Conservation (phyloP, 257 asterid species). For the Nicotiana paniculata region DNA sequence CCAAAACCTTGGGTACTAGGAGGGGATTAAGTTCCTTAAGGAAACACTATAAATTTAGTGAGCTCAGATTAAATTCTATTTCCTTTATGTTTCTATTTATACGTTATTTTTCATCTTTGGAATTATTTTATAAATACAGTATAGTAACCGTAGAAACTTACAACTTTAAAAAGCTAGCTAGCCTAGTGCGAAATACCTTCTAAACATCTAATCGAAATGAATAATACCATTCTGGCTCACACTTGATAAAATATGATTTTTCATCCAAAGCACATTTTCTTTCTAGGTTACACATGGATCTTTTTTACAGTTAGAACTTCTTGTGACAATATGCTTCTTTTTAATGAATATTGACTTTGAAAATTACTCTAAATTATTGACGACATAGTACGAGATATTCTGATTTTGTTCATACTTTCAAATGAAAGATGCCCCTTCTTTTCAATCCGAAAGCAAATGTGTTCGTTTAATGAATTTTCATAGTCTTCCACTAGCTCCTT, state of each 20-base stretch:
- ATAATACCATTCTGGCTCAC: neutral
- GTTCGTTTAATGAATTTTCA: neutral
- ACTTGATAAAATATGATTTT: neutral
- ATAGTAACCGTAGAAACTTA: neutral
- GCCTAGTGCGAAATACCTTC: neutral
- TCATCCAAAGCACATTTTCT: neutral
- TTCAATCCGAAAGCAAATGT: neutral
- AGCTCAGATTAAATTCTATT: too few relatives aligned
- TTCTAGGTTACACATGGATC: neutral
- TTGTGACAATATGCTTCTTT: neutral
- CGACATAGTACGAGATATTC: neutral
- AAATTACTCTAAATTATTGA: neutral
- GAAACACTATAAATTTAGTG: too few relatives aligned
- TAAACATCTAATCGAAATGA: neutral
- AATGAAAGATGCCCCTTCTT: neutral
- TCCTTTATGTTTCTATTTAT: too few relatives aligned
- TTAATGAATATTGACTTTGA: neutral
- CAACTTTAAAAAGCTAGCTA: neutral
- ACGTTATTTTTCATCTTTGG: too few relatives aligned
- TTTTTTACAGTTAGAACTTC: neutral
- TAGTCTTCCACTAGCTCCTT: neutral
- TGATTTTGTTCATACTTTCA: neutral
- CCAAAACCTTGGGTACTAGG: too few relatives aligned
- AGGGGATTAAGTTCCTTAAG: too few relatives aligned
- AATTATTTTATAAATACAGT: too few relatives aligned